Evolutionary conservation across 139 green algal species (phyloP).

Genomic region (Haematococcus lacustris): DNA sequence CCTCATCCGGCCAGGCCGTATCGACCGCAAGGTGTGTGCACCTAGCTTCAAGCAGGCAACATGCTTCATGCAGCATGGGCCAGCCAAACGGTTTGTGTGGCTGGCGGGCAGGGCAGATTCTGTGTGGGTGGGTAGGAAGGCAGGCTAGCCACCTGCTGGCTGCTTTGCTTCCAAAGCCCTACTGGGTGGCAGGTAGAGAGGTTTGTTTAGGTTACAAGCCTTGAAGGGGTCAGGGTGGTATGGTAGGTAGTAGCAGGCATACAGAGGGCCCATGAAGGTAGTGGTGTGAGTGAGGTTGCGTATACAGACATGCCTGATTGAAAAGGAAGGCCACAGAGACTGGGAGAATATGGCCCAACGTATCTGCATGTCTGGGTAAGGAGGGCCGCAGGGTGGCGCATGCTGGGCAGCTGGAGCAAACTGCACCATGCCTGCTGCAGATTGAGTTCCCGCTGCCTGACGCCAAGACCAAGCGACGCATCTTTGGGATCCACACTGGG

Average conservation of each 20-base stretch:
- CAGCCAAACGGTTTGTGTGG: too few species aligned
- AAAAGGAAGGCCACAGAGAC: neutral
- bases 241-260: too few species aligned
- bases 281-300: too few species aligned
- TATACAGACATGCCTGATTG: too few species aligned
- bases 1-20: conserved; percentile 90
- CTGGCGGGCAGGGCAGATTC: too few species aligned
- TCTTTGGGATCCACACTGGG: conserved; percentile 89
- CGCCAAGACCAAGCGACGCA: conserved; percentile 96
- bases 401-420: neutral
- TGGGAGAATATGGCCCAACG: neutral
- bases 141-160: too few species aligned
- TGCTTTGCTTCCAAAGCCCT: neutral
- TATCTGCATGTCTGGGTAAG: neutral
- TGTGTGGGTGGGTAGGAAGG: too few species aligned
- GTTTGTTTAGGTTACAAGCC: neutral
- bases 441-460: conserved; percentile 99
- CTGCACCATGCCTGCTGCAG: conserved; percentile 25
- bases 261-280: too few species aligned
- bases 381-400: neutral
- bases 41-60: too few species aligned
- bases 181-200: neutral
- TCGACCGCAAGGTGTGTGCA: conserved; percentile 75
- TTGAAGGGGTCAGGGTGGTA: too few species aligned
- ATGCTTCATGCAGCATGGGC: too few species aligned